Conservation (phyloP, 176 grass and related monocot species). For the Phoenix roebelenii region DNA sequence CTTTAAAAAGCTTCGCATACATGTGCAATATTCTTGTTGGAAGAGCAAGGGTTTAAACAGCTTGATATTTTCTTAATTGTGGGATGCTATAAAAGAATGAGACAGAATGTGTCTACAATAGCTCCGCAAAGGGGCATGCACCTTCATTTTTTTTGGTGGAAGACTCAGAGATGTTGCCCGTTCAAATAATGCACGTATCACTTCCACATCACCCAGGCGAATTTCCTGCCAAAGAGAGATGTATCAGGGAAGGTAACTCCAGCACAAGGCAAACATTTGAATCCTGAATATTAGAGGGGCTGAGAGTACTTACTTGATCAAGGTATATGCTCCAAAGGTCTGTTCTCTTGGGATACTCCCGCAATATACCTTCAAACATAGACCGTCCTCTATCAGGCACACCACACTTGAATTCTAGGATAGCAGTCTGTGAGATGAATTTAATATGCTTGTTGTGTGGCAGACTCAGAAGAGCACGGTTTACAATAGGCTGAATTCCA, state of each 20-base stretch:
- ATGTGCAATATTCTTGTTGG: no score
- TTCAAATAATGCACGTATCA: constrained; percentile 69
- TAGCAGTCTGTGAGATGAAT: constrained; percentile 68
- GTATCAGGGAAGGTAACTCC: constrained; percentile 6
- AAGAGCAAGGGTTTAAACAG: no score
- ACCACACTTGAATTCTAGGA: constrained; percentile 80
- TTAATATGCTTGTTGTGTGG: constrained; percentile 75
- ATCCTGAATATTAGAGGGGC: constrained; percentile 5
- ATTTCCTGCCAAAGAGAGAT: constrained; percentile 52
- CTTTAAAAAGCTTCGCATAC: no score
- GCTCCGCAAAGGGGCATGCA: constrained; percentile 8
- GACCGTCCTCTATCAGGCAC: constrained; percentile 75
- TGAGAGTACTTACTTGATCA: constrained; percentile 64
- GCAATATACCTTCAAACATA: constrained; percentile 78
- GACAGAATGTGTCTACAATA: background rate
- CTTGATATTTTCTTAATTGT: no score
- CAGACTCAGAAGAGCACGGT: constrained; percentile 74
- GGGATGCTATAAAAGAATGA: background rate
- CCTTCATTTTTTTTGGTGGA: constrained; percentile 96
- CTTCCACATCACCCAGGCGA: constrained; percentile 57
- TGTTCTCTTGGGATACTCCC: constrained; percentile 88
- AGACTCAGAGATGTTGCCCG: constrained; percentile 69
- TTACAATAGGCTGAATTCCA: constrained; percentile 50
- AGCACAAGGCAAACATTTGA: constrained; percentile 2
- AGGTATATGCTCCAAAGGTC: constrained; percentile 96